Conservation (phyloP, 441 rosid species). For the Syzygium malaccense region DNA sequence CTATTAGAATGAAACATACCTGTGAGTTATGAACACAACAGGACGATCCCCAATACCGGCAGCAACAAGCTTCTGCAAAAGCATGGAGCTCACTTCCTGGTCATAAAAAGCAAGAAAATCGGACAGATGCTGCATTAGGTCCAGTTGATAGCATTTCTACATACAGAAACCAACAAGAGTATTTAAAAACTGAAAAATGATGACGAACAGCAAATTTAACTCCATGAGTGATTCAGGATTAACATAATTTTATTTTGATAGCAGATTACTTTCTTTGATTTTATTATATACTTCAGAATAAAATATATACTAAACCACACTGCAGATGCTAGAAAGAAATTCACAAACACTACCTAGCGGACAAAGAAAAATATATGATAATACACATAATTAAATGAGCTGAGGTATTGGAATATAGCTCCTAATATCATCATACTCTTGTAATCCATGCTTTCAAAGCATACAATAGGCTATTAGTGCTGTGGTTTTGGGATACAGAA, state of each 20-base stretch:
- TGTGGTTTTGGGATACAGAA: background rate
- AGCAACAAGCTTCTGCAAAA: slow-evolving; percentile 68
- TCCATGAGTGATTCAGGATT: background rate
- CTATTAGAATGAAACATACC: slow-evolving; percentile 27
- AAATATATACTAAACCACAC: background rate
- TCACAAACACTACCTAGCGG: background rate
- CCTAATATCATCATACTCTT: background rate
- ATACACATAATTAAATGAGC: background rate
- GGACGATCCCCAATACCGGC: slow-evolving; percentile 97
- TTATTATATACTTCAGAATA: background rate
- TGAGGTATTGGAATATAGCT: background rate
- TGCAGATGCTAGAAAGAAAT: background rate
- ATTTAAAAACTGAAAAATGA: background rate
- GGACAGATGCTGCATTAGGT: background rate
- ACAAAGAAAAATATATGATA: background rate
- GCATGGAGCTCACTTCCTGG: slow-evolving; percentile 90
- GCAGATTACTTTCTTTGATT: background rate
- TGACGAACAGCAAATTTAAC: background rate
- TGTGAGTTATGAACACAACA: slow-evolving; percentile 98
- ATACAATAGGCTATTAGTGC: background rate
- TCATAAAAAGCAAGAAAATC: background rate
- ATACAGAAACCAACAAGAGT: background rate
- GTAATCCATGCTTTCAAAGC: background rate
- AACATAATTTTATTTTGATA: background rate
- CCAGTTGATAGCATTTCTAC: background rate